Base-by-base conservation (phyloP, 176 grass and related monocot species). In the Avena eriantha region DNA sequence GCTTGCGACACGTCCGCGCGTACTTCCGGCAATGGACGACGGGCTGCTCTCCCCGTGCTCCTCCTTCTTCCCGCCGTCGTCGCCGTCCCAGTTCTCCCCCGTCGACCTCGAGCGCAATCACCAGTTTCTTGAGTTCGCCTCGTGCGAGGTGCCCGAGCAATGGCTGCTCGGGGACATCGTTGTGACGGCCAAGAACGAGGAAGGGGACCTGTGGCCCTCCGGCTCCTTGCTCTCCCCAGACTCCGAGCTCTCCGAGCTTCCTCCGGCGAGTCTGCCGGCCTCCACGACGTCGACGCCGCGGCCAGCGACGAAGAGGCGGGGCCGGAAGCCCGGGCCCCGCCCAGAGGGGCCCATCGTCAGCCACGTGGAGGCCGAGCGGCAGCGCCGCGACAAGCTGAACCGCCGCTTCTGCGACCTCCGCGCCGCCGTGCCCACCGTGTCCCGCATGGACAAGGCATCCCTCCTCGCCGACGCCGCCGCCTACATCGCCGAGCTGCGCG, bases 371-470 rank as follows among this genome's bases (percentile, higher is more conserved):
- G 90, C 94, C 41, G 94, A 96, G 82, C 85, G 94, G 18, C 90
- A 94, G 83, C 92, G 94, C 24, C 88, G 94, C 18, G 92, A 97
- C 70, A 97, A 92, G 68, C 87, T 97, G 70, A 97, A 94, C 86
- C 89, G 91, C 39, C 92, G 88, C 8, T 94, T 97, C 78, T 94
- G 89, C 87, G 92, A 85, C 24, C 94, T 97, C 49, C 89, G 94
- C 5, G 93, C 94, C 22, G 88, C 89, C 61, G 90, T 97, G 0
- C 94, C 94, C 11, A 92, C 93, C 34, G 92, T 97, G 45, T 97
- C 92, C 4, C 92, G 92, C 58, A 94, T 97, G 94, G 94, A 97
- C 88, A 97, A 97, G 89, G 92, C 94, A 3, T 94, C 94, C n/a
- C 94, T 96, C 33, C 90, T 97, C 63, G 79, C 88, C 10, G 94